Evolutionary conservation across 2,329 filamentous ascomycete genomes (phyloP), one percentile per base, ranked within the genome.

Genomic region (Periglandula ipomoeae): DNA sequence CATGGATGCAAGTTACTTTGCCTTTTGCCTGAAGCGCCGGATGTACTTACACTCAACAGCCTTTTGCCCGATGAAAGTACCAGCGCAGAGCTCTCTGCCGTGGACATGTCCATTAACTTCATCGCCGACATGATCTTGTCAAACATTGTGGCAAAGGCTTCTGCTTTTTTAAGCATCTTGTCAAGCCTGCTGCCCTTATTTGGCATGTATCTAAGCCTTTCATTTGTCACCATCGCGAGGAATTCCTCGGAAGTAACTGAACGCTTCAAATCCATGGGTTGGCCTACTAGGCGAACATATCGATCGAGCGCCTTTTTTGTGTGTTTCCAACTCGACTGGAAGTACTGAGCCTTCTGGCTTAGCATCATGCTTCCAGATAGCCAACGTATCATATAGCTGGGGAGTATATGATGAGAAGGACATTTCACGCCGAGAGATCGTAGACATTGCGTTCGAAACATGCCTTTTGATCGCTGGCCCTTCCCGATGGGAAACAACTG

Each of bases 101-200:
- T 38, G 15, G 44, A 24, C 44, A 46, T 46, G n/a, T 46, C 44
- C 5, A 38, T 37, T 3, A 19, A 6, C 32, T 44, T 51, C 30
- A 51, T 19, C n/a, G 49, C 38, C 34, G 27, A 7, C 39, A 51
- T 47, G 45, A 45, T 45, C 23, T 47, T 51, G 45, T 51, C 45
- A 13, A 51, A 51, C 24, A 43, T 48, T 3, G 20, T 30, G 23
- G n/a, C 49, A 39, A 51, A 51, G 9, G 39, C 17, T 27, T 51
- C 49, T n/a, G 49, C 49, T 27, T 45, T 47, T 40, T 51, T 51
- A 23, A 51, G 45, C n/a, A 39, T 48, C 40, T 51, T 48, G 23
- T 47, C 49, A 11, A 51, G 49, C 23, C 49, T 24, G 23, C 45
- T 51, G 22, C 38, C 43, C 17, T 45, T 40, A 10, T 48, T 22